A percentile compares a stretch with the other conserved stretches of the same genome.
Evolutionary conservation across 805 yeast species (phyloP).

Genomic region (Starmerella vaccinii): DNA sequence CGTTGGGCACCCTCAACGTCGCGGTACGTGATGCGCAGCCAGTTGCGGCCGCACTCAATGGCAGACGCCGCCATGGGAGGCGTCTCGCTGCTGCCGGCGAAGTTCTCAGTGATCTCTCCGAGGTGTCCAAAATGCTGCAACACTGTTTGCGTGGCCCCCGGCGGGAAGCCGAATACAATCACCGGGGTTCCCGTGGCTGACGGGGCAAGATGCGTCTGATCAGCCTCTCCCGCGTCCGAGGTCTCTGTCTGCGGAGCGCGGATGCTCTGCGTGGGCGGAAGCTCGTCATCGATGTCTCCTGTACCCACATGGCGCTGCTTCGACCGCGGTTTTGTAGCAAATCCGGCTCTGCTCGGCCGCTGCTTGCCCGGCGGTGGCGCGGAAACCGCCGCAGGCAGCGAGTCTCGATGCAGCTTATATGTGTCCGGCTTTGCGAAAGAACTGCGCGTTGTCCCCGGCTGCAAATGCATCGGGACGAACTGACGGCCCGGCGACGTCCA

Average conservation of each 20-base stretch:
- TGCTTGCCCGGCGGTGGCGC: background rate
- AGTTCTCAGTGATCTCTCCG: constrained; percentile 71
- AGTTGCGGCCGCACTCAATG: constrained; percentile 71
- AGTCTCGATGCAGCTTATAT: constrained; percentile 1
- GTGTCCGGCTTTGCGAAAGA: constrained; percentile 23
- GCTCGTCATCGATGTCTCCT: constrained; percentile 14
- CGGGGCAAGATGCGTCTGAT: background rate
- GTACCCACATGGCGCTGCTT: constrained; percentile 8
- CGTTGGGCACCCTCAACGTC: constrained; percentile 65
- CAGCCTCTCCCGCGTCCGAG: background rate
- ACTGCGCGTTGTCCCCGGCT: constrained; percentile 21
- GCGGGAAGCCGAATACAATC: constrained; percentile 82
- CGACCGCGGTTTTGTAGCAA: constrained; percentile 16
- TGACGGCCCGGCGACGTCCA: constrained; percentile 22
- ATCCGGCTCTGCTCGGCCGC: constrained; percentile 11
- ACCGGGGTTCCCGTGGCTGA: constrained; percentile 39
- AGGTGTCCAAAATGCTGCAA: constrained; percentile 66
- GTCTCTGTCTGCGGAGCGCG: constrained; percentile 9
- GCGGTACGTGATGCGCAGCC: constrained; percentile 85
- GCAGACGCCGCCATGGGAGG: constrained; percentile 36
- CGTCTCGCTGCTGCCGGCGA: constrained; percentile 32
- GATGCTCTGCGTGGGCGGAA: constrained; percentile 21
- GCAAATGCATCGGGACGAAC: constrained; percentile 24
- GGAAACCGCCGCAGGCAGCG: background rate
- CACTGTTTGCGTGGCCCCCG: constrained; percentile 54